phyloP scores from a whole-genome alignment of 805 yeast species.

The Metschnikowia lachancei region DNA sequence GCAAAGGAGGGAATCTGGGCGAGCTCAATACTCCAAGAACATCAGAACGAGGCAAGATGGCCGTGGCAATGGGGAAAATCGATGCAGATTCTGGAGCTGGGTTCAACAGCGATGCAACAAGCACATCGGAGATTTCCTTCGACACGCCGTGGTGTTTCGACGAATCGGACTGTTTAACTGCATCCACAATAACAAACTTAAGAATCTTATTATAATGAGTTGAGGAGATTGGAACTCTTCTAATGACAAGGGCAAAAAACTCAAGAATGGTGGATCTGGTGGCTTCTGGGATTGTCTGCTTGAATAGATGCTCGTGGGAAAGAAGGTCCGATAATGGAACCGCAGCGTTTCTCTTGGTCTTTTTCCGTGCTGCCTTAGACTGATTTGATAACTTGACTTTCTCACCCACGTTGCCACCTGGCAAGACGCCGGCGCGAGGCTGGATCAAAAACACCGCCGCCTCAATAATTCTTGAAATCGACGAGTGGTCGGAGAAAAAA shows the following conservation, averaged over 20 bases:
- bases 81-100: constrained; percentile 68
- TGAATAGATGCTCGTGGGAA: constrained; percentile 61
- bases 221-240: constrained; percentile 53
- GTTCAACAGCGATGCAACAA: constrained; percentile 58
- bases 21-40: constrained; percentile 60
- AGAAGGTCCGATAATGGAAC: constrained; percentile 64
- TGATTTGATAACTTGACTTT: constrained; percentile 10
- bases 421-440: constrained; percentile 26
- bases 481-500: constrained; percentile 47
- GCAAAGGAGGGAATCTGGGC: constrained; percentile 68
- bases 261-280: constrained; percentile 36
- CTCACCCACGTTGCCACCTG: constrained; percentile 1
- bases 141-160: constrained; percentile 27
- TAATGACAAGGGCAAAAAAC: constrained; percentile 51
- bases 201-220: constrained; percentile 60
- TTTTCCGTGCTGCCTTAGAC: constrained; percentile 27
- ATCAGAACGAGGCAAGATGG: constrained; percentile 49
- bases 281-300: constrained; percentile 35
- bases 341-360: constrained; percentile 40
- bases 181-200: constrained; percentile 35
- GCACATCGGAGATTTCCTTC: constrained; percentile 31
- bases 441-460: constrained; percentile 45
- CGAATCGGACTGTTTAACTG: constrained; percentile 29
- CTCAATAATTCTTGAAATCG: constrained; percentile 56
- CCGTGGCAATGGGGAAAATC: constrained; percentile 66